Percentiles rank a stretch among this genome's conserved stretches.
Conservation (phyloP, 495 filamentous ascomycete species). For the Penicillium bialowiezense region DNA sequence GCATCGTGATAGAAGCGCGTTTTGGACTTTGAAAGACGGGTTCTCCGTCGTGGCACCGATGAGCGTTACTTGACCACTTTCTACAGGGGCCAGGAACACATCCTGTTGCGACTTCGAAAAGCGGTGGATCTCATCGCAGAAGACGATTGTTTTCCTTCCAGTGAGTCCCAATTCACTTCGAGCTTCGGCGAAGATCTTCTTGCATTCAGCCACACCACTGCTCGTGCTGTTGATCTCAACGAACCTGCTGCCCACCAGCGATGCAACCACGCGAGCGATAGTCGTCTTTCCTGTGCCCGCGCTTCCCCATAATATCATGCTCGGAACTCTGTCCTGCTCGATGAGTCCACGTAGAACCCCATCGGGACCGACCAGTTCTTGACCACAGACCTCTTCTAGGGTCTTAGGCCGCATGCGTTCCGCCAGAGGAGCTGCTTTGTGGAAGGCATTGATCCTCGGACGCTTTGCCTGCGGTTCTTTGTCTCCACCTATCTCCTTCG, state of each 20-base stretch:
- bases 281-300: slow-evolving; percentile 96
- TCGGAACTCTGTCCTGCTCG: slow-evolving; percentile 80
- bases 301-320: slow-evolving; percentile 93
- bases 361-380: slow-evolving; percentile 81
- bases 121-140: slow-evolving; percentile 96
- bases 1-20: slow-evolving; percentile 83
- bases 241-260: slow-evolving; percentile 75
- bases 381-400: slow-evolving; percentile 85
- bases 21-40: slow-evolving; percentile 90
- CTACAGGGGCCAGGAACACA: slow-evolving; percentile 90
- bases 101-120: slow-evolving; percentile 95
- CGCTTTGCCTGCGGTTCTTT: slow-evolving; percentile 50
- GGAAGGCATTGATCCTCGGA: slow-evolving; percentile 57
- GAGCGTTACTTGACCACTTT: slow-evolving; percentile 84
- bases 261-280: slow-evolving; percentile 90
- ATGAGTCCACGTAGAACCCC: slow-evolving; percentile 89
- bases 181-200: slow-evolving; percentile 88
- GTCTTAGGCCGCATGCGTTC: slow-evolving; percentile 88
- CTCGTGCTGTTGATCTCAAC: slow-evolving; percentile 96
- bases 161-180: slow-evolving; percentile 77
- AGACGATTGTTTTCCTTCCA: slow-evolving; percentile 90
- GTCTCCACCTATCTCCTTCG: slow-evolving; percentile 15
- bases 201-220: slow-evolving; percentile 87
- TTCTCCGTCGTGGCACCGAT: slow-evolving; percentile 98
- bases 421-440: slow-evolving; percentile 77